Evolutionary conservation across 2,329 filamentous ascomycete species (phyloP).

Genomic region (Zymoseptoria ardabiliae): DNA sequence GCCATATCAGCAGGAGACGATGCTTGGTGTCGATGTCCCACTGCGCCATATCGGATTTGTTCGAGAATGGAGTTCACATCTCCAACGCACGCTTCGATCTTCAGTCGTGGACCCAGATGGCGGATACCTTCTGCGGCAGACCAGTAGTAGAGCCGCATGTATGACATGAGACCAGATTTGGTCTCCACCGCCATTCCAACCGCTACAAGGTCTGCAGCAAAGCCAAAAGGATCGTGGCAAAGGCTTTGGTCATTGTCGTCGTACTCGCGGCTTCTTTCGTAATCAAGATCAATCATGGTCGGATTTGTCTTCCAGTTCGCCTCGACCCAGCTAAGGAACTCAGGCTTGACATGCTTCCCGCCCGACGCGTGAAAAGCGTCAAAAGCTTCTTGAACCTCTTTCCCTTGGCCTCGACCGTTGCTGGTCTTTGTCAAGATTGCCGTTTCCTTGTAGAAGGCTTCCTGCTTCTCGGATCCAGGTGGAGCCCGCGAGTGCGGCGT

Average conservation of each 20-base stretch:
- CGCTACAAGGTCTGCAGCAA: neutral
- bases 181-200: neutral
- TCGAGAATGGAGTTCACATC: conserved; percentile 9
- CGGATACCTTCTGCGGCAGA: neutral
- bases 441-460: conserved; percentile 6
- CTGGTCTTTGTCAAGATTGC: conserved; percentile 1
- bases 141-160: neutral
- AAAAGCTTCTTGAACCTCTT: conserved; percentile 2
- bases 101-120: neutral
- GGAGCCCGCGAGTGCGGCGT: neutral
- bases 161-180: neutral
- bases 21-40: neutral
- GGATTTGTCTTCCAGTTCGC: conserved; percentile 6
- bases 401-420: neutral
- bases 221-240: conserved; percentile 4
- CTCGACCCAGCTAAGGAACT: conserved; percentile 1
- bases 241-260: neutral
- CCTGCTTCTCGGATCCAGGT: conserved; percentile 6
- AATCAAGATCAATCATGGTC: conserved; percentile 9
- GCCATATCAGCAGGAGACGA: neutral
- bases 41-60: conserved; percentile 6
- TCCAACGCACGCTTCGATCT: conserved; percentile 6
- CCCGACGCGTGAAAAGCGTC: neutral
- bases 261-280: neutral
- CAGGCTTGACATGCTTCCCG: neutral